These are phyloP conservation scores for Trichoderma pleuroti DNA, from an alignment of 2,329 filamentous ascomycete genomes.

Conservation along the genomic window DNA sequence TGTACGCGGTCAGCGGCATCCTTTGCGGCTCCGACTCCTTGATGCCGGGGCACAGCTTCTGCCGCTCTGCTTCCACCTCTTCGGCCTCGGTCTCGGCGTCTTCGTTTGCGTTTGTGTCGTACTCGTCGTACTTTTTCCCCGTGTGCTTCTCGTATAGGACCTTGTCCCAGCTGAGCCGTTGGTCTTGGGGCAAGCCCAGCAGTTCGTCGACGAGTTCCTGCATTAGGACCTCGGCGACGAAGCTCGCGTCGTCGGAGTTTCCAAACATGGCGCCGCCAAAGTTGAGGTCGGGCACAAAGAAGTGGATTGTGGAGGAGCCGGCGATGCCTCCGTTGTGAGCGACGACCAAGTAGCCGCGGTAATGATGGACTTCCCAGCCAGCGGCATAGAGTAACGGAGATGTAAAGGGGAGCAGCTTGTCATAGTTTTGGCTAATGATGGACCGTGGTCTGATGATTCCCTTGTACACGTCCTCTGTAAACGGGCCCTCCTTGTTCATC, in stretches of 20 bases:
- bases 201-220: constrained; percentile 25
- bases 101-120: background rate
- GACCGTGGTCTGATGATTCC: constrained; percentile 24
- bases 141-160: background rate
- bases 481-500: constrained; percentile 25
- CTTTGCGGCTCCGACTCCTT: constrained; percentile 4
- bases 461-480: constrained; percentile 26
- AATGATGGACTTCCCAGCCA: constrained; percentile 26
- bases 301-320: constrained; percentile 27
- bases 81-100: background rate
- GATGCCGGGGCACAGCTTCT: background rate
- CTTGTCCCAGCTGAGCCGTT: background rate
- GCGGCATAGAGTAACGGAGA: constrained; percentile 23
- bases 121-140: background rate
- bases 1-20: constrained; percentile 20
- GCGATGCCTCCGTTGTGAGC: constrained; percentile 27
- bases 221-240: constrained; percentile 22
- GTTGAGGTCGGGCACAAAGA: constrained; percentile 27
- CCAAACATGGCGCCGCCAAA: constrained; percentile 29
- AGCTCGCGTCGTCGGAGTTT: constrained; percentile 24
- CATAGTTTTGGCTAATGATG: constrained; percentile 19
- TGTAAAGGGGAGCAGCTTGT: constrained; percentile 15
- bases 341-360: constrained; percentile 24
- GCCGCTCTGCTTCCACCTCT: background rate
- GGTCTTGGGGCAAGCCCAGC: background rate